Evolutionary conservation across 1,284 basidiomycete species (phyloP).

Genomic region (Grifola frondosa): DNA sequence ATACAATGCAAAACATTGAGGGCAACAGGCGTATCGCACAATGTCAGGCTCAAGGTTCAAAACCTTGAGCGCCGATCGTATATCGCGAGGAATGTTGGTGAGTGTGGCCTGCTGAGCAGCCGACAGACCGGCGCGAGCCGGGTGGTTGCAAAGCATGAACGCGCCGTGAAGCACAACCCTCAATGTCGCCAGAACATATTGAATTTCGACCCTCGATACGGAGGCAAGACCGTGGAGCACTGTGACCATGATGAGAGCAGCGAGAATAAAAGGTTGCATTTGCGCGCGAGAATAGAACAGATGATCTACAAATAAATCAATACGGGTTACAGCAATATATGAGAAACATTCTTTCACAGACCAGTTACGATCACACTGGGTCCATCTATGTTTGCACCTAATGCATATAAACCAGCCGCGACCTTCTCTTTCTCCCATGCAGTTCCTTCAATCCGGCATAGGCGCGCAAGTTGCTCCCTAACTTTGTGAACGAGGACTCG

Average conservation of each 20-base stretch:
- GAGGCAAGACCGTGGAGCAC: conserved; percentile 4
- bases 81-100: conserved; percentile 4
- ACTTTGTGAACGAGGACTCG: no score
- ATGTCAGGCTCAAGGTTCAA: conserved; percentile 8
- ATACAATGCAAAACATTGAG: conserved; percentile 6
- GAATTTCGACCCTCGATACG: not conserved
- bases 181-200: not conserved
- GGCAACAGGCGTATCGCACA: conserved; percentile 8
- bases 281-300: not conserved
- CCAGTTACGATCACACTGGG: no score
- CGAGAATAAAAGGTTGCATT: conserved; percentile 6
- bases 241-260: conserved; percentile 1
- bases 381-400: not conserved
- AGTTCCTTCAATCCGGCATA: not conserved
- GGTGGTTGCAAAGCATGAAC: not conserved
- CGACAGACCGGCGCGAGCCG: not conserved
- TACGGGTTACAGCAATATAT: not conserved
- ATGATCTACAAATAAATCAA: not conserved
- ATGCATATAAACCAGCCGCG: not conserved
- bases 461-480: no score
- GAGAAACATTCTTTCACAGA: no score
- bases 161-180: conserved; percentile 1
- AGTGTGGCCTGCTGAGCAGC: not conserved
- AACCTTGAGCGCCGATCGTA: conserved; percentile 3
- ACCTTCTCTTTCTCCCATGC: conserved; percentile 4